These are phyloP conservation scores for Aspergillus sp. DNA, from an alignment of 2,329 filamentous ascomycete species.

Conservation along the genomic window DNA sequence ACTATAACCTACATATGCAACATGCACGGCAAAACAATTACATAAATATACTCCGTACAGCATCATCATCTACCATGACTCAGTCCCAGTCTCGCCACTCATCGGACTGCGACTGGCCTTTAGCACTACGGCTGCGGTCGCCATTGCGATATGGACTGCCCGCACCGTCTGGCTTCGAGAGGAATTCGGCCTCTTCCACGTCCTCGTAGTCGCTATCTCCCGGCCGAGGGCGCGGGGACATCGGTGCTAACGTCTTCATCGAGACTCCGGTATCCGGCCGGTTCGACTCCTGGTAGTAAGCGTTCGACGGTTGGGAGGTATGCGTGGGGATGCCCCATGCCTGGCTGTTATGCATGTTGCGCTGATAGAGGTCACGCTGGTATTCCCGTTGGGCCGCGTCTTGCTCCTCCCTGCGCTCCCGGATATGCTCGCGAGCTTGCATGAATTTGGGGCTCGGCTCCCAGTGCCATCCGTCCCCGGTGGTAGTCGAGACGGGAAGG, in stretches of 20 bases:
- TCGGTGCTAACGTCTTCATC: slow-evolving; percentile 43
- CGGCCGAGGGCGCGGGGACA: slow-evolving; percentile 37
- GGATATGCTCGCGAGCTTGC: slow-evolving; percentile 51
- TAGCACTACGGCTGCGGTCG: neutral
- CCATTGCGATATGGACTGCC: neutral
- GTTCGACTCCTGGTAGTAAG: slow-evolving; percentile 22
- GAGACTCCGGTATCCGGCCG: slow-evolving; percentile 42
- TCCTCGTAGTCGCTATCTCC: slow-evolving; percentile 37
- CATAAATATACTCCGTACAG: neutral
- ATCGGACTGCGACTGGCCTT: slow-evolving; percentile 25
- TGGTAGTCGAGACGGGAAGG: slow-evolving; percentile 79
- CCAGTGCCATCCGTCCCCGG: slow-evolving; percentile 93
- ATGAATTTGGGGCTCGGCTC: slow-evolving; percentile 80
- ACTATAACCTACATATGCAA: neutral
- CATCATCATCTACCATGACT: slow-evolving; percentile 10
- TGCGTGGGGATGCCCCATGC: slow-evolving; percentile 23
- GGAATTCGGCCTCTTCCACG: slow-evolving; percentile 18
- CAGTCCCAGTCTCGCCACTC: slow-evolving; percentile 45
- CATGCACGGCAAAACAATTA: neutral
- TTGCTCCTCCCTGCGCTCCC: slow-evolving; percentile 31
- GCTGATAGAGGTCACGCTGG: slow-evolving; percentile 35
- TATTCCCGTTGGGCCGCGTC: slow-evolving; percentile 31
- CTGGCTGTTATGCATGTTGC: slow-evolving; percentile 32
- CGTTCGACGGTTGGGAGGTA: slow-evolving; percentile 19
- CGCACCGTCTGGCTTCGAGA: slow-evolving; percentile 20